Percentiles rank a stretch among this genome's conserved stretches.
Conservation (phyloP, 2,329 filamentous ascomycete genomes). For the Aureobasidium uvarum region DNA sequence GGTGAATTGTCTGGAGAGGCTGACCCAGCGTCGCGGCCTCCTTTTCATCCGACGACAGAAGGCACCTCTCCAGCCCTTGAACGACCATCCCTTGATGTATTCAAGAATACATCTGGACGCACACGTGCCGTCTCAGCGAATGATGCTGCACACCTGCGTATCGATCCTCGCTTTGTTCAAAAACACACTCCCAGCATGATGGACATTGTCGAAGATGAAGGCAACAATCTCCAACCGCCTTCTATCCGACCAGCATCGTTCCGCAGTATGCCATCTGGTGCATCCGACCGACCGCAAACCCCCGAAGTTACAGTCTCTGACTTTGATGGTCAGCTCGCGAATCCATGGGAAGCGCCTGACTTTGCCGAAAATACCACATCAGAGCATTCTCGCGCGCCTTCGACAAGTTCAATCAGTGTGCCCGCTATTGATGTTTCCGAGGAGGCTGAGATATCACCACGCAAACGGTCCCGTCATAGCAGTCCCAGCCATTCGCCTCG, state of each 20-base stretch:
- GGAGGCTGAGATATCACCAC: not conserved
- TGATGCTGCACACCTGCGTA: slow-evolving; percentile 50
- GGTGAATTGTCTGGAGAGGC: slow-evolving; percentile 50
- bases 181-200: slow-evolving; percentile 21
- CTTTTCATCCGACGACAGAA: slow-evolving; percentile 33
- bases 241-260: slow-evolving; percentile 24
- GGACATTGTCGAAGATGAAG: slow-evolving; percentile 32
- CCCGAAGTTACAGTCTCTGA: slow-evolving; percentile 23
- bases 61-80: slow-evolving; percentile 1
- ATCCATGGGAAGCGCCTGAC: not conserved
- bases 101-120: slow-evolving; percentile 32
- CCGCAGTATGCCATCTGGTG: slow-evolving; percentile 12
- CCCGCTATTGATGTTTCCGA: not conserved
- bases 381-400: not conserved
- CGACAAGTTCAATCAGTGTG: slow-evolving; percentile 3
- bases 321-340: not conserved
- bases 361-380: not conserved
- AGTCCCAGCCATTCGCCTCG: slow-evolving; percentile 33
- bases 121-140: slow-evolving; percentile 60
- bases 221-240: slow-evolving; percentile 23
- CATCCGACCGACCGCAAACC: not conserved
- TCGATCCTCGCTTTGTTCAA: slow-evolving; percentile 41
- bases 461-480: not conserved
- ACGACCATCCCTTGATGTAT: slow-evolving; percentile 34
- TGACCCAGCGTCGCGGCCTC: slow-evolving; percentile 46